Base-by-base conservation (phyloP, 108 stramenopile species). In the Cyclotella choctawhatcheeana region DNA sequence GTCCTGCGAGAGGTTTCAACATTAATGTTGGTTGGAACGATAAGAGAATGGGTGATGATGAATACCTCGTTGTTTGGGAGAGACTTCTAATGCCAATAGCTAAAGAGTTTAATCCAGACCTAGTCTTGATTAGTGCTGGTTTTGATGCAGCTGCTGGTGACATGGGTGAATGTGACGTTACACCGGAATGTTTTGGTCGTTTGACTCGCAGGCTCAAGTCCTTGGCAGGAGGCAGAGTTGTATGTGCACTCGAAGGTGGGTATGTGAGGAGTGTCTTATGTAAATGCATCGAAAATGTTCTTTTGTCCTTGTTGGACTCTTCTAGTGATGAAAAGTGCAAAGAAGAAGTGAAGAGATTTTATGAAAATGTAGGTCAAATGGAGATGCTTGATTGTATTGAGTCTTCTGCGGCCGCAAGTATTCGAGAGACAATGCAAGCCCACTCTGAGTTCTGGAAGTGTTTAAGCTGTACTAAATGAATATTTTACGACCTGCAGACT, bases 111-210 rank as follows among this genome's bases (percentile, higher is more conserved):
- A 24, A 74, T 24, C 96, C 92, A 18, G 86, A 92, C 47, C 61
- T 96, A 17, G 69, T 96, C 7, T 35, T 96, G 21, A 86, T 96
- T 8, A 83, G 80, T 63, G 91, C 96, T 45, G 96, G 96, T 13
- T 96, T 96, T 69, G 96, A 96, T 81, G 90, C 88, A 12, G 87
- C 89, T 14, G 21, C 29, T 22, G 93, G 87, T 22, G 93, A 94
- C 64, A 74, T 90, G 70, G 88, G 88, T 21, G 86, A 89, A 47
- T 89, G 90, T 69, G 24, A 64, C 32, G 67, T 92, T 0, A 73
- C 87, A 13, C 84, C 85, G 8, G 67, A 81, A 35, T 79, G 84
- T 58, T 88, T 72, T 78, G 89, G 81, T n/a, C 48, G 74, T 18
- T 69, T 90, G 58, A 88, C 84, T n/a, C 56, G 82, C 3, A 40